Evolutionary conservation across 1,284 basidiomycete genomes (phyloP).

Genomic region (Fomitopsis palustris): DNA sequence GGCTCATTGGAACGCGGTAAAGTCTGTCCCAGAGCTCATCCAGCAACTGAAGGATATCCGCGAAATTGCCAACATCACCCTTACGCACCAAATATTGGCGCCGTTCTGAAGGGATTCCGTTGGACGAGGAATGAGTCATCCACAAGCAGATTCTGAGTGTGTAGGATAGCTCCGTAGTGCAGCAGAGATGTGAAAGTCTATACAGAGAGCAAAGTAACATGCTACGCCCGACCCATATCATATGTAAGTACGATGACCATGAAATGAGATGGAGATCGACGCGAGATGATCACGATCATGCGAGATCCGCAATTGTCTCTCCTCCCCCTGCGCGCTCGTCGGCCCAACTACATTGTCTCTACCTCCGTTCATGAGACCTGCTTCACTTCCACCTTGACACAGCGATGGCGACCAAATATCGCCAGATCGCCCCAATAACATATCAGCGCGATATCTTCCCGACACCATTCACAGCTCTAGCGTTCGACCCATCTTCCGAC

Average conservation of each 20-base stretch:
- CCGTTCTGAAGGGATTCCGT: not conserved
- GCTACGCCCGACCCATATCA: no score
- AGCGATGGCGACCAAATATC: conserved; percentile 38
- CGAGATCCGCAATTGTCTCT: not conserved
- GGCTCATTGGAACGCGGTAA: conserved; percentile 16
- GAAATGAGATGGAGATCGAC: not conserved
- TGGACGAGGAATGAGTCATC: no score
- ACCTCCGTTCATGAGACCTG: not conserved
- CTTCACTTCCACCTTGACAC: not conserved
- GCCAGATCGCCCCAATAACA: conserved; percentile 33
- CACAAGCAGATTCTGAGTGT: no score
- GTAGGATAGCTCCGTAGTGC: not conserved
- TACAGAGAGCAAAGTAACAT: no score
- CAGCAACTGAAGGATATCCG: conserved; percentile 5
- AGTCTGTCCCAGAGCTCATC: conserved; percentile 8
- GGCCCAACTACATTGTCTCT: not conserved
- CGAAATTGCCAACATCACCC: conserved; percentile 8
- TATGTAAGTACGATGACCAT: no score
- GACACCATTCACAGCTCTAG: conserved; percentile 66
- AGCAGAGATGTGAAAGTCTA: not conserved
- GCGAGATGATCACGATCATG: not conserved
- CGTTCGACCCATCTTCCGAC: conserved; percentile 90
- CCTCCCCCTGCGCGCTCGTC: not conserved
- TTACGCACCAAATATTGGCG: conserved; percentile 5
- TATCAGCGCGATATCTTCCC: conserved; percentile 37